These are phyloP conservation scores for Psilocybe sp. DNA, from an alignment of 768 basidiomycete genomes.

Conservation along the genomic window DNA sequence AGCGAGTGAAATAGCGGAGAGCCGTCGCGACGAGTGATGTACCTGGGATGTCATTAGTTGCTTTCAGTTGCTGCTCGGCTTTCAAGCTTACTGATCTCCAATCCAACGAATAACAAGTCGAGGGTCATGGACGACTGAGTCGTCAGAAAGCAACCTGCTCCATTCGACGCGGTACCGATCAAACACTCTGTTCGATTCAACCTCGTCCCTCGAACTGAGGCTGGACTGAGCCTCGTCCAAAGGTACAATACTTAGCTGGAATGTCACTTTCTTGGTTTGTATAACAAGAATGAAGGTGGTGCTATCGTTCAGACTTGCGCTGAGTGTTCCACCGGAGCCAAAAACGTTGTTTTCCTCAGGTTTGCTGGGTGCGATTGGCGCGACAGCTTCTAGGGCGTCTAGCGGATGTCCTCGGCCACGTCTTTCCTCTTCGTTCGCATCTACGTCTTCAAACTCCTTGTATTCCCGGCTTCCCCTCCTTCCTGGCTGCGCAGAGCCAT, in stretches of 20 bases:
- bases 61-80: background rate
- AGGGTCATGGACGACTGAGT: slow-evolving; percentile 55
- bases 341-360: slow-evolving; percentile 22
- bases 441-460: slow-evolving; percentile 31
- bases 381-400: slow-evolving; percentile 11
- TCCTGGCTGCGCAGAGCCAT: slow-evolving; percentile 29
- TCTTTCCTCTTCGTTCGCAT: slow-evolving; percentile 15
- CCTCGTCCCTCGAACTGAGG: slow-evolving; percentile 36
- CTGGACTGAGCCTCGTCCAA: slow-evolving; percentile 17
- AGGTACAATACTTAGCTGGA: slow-evolving; percentile 68
- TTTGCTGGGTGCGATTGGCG: slow-evolving; percentile 2
- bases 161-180: slow-evolving; percentile 63
- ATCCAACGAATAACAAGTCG: slow-evolving; percentile 75
- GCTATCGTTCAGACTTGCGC: slow-evolving; percentile 56
- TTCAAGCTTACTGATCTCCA: slow-evolving; percentile 52
- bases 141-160: slow-evolving; percentile 62
- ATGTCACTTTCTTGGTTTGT: slow-evolving; percentile 56
- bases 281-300: slow-evolving; percentile 64
- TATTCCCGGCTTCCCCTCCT: slow-evolving; percentile 22
- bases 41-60: slow-evolving; percentile 36
- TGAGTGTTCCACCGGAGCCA: slow-evolving; percentile 55
- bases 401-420: slow-evolving; percentile 7
- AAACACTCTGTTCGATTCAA: slow-evolving; percentile 57
- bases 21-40: slow-evolving; percentile 72
- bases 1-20: slow-evolving; percentile 78